Evolutionary conservation across 2,329 filamentous ascomycete genomes (phyloP).

Genomic region (Pyricularia sp.): DNA sequence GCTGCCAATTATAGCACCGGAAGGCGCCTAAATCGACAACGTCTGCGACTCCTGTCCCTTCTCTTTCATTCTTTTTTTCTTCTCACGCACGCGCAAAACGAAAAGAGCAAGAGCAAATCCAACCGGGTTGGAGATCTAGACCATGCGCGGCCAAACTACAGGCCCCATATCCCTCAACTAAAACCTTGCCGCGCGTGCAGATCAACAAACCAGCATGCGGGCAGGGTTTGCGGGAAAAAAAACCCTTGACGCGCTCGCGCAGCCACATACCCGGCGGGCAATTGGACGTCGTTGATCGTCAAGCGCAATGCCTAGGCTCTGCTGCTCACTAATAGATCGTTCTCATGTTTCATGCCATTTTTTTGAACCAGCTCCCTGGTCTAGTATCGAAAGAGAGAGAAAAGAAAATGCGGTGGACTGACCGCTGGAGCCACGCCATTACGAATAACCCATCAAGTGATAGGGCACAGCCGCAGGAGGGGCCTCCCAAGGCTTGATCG

Average conservation of each 20-base stretch:
- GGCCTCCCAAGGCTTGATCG: neutral
- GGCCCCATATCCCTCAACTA: neutral
- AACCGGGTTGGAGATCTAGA: neutral
- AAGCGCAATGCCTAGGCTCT: neutral
- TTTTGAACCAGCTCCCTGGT: neutral
- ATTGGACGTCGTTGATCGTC: conserved; percentile 3
- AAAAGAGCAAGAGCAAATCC: neutral
- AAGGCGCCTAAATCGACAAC: conserved; percentile 4
- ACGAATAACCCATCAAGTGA: neutral
- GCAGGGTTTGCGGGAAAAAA: neutral
- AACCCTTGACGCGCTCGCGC: neutral
- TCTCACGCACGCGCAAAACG: conserved; percentile 2
- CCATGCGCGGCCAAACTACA: neutral
- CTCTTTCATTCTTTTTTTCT: neutral
- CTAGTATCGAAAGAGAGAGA: neutral
- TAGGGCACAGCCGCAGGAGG: neutral
- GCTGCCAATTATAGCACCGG: conserved; percentile 4
- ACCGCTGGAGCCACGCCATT: neutral
- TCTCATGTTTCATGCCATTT: conserved; percentile 1
- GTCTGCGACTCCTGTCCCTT: conserved; percentile 3
- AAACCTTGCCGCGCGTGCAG: neutral
- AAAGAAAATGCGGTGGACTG: neutral
- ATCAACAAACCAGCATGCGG: neutral
- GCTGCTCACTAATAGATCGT: neutral
- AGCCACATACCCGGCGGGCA: neutral